These are phyloP conservation scores for Linnemannia zychae DNA, from an alignment of 192 early-diverging fungal species.

Conservation along the genomic window DNA sequence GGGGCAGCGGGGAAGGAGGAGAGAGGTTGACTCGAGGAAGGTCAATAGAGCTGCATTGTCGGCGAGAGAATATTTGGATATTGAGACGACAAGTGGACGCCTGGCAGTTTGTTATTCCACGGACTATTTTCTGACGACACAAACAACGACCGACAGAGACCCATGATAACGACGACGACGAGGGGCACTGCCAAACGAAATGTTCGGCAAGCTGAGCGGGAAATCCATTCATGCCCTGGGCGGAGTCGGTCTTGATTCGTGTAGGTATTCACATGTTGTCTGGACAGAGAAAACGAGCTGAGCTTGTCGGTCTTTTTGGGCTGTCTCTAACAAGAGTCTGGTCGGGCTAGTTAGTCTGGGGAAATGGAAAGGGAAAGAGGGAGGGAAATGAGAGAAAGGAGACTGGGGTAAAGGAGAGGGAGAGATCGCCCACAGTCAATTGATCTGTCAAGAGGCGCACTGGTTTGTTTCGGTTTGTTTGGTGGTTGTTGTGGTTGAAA, in stretches of 20 bases:
- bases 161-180: not conserved
- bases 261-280: slow-evolving; percentile 24
- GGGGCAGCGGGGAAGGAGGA: no score
- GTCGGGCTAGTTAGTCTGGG: not conserved
- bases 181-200: not conserved
- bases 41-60: no score
- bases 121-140: not conserved
- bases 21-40: no score
- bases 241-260: slow-evolving; percentile 46
- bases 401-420: not conserved
- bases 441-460: not conserved
- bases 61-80: no score
- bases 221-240: slow-evolving; percentile 12
- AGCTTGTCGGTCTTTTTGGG: not conserved
- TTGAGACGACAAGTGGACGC: no score
- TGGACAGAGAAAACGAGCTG: not conserved
- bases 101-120: no score
- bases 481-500: no score
- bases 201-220: slow-evolving; percentile 4
- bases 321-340: not conserved
- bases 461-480: not conserved
- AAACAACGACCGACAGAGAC: not conserved
- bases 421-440: not conserved
- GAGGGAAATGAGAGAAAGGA: no score
- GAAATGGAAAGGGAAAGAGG: no score